Conservation (phyloP, 2,329 filamentous ascomycete species). For the Paecilomyces dactylethromorphus region DNA sequence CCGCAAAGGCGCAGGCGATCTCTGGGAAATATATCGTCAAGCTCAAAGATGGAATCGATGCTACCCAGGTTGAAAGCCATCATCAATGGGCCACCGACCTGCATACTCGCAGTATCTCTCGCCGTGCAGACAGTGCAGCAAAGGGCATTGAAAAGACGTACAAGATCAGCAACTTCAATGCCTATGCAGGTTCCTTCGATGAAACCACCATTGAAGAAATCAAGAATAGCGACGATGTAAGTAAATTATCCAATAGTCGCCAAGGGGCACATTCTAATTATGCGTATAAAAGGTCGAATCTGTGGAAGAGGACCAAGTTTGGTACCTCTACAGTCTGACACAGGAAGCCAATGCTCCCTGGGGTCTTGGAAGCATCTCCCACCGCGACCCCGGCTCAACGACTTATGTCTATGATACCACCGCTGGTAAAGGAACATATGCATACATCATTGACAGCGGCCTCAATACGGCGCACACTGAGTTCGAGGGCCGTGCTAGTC, state of each 20-base stretch:
- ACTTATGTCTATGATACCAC: constrained; percentile 29
- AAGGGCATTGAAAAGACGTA: constrained; percentile 37
- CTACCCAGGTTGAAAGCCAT: constrained; percentile 27
- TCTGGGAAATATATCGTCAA: constrained; percentile 18
- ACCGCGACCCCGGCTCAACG: constrained; percentile 12
- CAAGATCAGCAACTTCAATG: constrained; percentile 37
- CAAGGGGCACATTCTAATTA: not conserved
- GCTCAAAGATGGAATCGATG: constrained; percentile 21
- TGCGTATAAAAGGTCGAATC: constrained; percentile 13
- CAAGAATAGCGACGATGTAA: constrained; percentile 27
- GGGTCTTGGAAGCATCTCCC: constrained; percentile 30
- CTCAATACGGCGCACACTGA: constrained; percentile 27
- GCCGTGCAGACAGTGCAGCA: constrained; percentile 20
- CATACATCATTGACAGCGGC: constrained; percentile 35
- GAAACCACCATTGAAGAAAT: constrained; percentile 35
- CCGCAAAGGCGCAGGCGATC: constrained; percentile 7
- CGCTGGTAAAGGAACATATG: constrained; percentile 28
- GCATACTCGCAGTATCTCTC: constrained; percentile 29
- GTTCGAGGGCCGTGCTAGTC: constrained; percentile 29
- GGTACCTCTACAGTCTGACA: constrained; percentile 12
- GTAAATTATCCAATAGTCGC: constrained; percentile 5
- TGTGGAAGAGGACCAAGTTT: constrained; percentile 19
- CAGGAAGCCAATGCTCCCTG: constrained; percentile 22
- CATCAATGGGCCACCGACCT: constrained; percentile 20
- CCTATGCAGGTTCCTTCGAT: constrained; percentile 40